A percentile compares a stretch with the other conserved stretches of the same genome.
These are phyloP conservation scores for Lagerstroemia speciosa DNA, from an alignment of 345 rosid genomes.

Conservation along the genomic window DNA sequence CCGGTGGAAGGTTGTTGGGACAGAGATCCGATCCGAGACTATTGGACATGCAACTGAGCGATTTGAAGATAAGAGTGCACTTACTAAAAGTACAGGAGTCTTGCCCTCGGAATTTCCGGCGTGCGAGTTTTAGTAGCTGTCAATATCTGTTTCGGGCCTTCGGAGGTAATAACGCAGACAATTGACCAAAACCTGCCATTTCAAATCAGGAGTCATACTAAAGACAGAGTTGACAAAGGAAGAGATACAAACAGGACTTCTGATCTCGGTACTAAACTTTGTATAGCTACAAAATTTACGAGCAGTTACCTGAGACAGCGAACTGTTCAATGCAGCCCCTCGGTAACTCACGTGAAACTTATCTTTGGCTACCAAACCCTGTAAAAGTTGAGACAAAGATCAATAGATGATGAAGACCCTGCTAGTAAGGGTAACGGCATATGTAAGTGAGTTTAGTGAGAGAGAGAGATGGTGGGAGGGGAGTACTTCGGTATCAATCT, in stretches of 20 bases:
- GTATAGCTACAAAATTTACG: not conserved
- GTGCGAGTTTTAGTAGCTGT: slow-evolving; percentile 43
- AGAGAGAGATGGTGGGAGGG: slow-evolving; percentile 1
- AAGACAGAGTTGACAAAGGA: not conserved
- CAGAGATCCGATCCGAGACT: not conserved
- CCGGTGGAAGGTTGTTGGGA: not conserved
- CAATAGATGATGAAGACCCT: not conserved
- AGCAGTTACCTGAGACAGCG: slow-evolving; percentile 59
- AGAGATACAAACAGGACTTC: not conserved
- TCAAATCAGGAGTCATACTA: not conserved
- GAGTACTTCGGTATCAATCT: slow-evolving; percentile 83
- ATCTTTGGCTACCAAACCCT: slow-evolving; percentile 95
- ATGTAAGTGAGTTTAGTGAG: not conserved
- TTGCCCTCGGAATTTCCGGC: not conserved
- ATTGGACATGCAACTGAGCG: not conserved
- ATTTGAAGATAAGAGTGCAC: not conserved
- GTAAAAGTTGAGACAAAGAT: slow-evolving; percentile 4
- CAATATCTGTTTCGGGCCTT: slow-evolving; percentile 85
- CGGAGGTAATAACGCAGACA: slow-evolving; percentile 81
- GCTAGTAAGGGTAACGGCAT: no score
- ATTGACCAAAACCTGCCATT: slow-evolving; percentile 63
- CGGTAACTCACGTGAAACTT: slow-evolving; percentile 91
- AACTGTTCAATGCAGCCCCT: slow-evolving; percentile 65
- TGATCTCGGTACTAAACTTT: not conserved
- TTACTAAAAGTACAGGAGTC: not conserved